Evolutionary conservation across 495 filamentous ascomycete species (phyloP).

Genomic region (Apodospora peruviana): DNA sequence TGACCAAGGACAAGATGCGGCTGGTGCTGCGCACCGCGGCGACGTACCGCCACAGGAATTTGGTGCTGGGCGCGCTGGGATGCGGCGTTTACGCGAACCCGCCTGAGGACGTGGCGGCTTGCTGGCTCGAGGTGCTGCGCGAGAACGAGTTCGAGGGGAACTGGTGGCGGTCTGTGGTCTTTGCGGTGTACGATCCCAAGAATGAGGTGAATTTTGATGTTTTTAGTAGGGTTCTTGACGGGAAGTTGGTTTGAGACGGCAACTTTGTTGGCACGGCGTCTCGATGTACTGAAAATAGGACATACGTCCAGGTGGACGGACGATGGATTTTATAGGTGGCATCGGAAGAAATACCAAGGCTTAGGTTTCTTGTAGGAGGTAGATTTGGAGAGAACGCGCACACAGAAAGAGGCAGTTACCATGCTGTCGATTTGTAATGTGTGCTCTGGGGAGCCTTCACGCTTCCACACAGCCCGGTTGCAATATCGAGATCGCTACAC

Average conservation of each 20-base stretch:
- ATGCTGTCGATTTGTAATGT: no score
- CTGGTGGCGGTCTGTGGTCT: constrained; percentile 48
- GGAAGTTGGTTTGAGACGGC: not conserved
- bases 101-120: constrained; percentile 45
- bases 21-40: constrained; percentile 50
- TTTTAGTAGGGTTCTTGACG: not conserved
- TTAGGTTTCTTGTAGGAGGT: no score
- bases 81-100: constrained; percentile 61
- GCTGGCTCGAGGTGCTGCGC: constrained; percentile 52
- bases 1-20: constrained; percentile 55
- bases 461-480: no score
- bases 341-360: no score
- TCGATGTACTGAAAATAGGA: no score
- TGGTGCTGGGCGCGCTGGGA: constrained; percentile 60
- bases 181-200: constrained; percentile 33
- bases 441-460: no score
- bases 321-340: no score
- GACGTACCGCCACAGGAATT: constrained; percentile 37
- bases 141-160: constrained; percentile 55
- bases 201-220: not conserved
- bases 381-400: no score
- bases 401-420: no score
- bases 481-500: no score
- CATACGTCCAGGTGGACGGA: no score
- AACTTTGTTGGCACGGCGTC: no score